Evolutionary conservation across 768 basidiomycete species (phyloP).

Genomic region (Boletellus ananiceps): DNA sequence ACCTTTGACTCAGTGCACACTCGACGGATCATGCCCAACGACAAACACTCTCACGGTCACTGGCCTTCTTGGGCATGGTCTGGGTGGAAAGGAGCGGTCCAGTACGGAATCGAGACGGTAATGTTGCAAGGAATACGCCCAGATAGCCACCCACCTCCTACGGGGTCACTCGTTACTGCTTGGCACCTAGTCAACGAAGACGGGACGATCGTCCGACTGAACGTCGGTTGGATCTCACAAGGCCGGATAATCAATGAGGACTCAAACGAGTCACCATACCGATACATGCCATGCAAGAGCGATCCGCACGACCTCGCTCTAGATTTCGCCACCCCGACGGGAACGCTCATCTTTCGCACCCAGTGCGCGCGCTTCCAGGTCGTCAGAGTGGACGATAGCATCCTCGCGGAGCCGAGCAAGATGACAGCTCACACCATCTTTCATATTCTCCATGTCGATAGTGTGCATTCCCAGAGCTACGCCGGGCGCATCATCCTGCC

Average conservation of each 20-base stretch:
- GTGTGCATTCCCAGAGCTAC: neutral
- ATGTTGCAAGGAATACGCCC: neutral
- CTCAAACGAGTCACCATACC: neutral
- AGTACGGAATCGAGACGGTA: slow-evolving; percentile 2
- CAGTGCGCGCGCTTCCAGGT: slow-evolving; percentile 11
- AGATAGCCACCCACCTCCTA: slow-evolving; percentile 3
- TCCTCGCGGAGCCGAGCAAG: neutral
- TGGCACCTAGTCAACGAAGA: slow-evolving; percentile 19
- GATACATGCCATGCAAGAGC: slow-evolving; percentile 4
- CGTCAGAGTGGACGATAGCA: neutral
- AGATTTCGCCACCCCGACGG: slow-evolving; percentile 4
- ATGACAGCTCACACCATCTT: slow-evolving; percentile 8
- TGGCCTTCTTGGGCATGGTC: slow-evolving; percentile 28
- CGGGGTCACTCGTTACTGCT: slow-evolving; percentile 14
- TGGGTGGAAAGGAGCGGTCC: slow-evolving; percentile 20
- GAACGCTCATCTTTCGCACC: slow-evolving; percentile 25
- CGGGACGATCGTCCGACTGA: slow-evolving; percentile 4
- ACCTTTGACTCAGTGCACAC: slow-evolving; percentile 5
- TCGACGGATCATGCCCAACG: slow-evolving; percentile 3
- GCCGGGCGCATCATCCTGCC: slow-evolving; percentile 20
- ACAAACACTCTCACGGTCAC: neutral
- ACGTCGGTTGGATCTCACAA: slow-evolving; percentile 3
- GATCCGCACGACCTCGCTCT: neutral
- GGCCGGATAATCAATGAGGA: neutral
- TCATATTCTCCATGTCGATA: slow-evolving; percentile 1